Evolutionary conservation across 2,329 filamentous ascomycete genomes (phyloP).

Genomic region (Cryphonectria radicalis): DNA sequence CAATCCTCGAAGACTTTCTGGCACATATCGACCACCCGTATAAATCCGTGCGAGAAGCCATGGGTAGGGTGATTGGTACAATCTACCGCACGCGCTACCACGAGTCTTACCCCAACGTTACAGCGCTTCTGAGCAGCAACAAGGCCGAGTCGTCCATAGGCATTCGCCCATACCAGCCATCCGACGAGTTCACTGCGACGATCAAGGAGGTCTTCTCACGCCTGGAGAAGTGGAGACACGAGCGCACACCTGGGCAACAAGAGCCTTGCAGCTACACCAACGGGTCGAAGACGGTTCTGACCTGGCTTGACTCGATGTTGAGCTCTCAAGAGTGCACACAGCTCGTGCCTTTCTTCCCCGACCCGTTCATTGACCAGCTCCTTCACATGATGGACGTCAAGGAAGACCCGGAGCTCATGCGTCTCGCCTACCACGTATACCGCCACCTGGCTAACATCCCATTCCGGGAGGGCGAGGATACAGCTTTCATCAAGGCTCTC

Average conservation of each 20-base stretch:
- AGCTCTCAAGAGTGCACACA: conserved; percentile 92
- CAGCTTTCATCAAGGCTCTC: conserved; percentile 80
- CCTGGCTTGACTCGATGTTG: conserved; percentile 91
- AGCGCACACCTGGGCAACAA: conserved; percentile 85
- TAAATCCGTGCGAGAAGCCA: conserved; percentile 93
- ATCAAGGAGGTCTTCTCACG: conserved; percentile 77
- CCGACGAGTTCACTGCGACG: conserved; percentile 71
- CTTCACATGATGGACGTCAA: conserved; percentile 99
- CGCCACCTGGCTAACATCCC: conserved; percentile 95
- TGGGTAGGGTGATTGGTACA: conserved; percentile 84
- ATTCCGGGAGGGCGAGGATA: conserved; percentile 83
- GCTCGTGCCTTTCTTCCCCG: conserved; percentile 87
- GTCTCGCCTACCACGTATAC: conserved; percentile 94
- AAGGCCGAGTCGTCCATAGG: conserved; percentile 81
- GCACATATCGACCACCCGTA: conserved; percentile 95
- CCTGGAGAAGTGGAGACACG: conserved; percentile 84
- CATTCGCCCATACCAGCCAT: conserved; percentile 79
- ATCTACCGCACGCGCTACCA: conserved; percentile 93
- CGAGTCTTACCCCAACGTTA: conserved; percentile 86
- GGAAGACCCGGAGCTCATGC: conserved; percentile 94
- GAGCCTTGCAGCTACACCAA: conserved; percentile 94
- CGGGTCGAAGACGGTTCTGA: conserved; percentile 91
- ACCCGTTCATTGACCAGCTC: conserved; percentile 87
- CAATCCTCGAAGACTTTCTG: conserved; percentile 87
- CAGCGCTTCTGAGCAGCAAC: conserved; percentile 76